Evolutionary conservation across 1,284 basidiomycete genomes (phyloP).

Genomic region (Rhodotorula sp.): DNA sequence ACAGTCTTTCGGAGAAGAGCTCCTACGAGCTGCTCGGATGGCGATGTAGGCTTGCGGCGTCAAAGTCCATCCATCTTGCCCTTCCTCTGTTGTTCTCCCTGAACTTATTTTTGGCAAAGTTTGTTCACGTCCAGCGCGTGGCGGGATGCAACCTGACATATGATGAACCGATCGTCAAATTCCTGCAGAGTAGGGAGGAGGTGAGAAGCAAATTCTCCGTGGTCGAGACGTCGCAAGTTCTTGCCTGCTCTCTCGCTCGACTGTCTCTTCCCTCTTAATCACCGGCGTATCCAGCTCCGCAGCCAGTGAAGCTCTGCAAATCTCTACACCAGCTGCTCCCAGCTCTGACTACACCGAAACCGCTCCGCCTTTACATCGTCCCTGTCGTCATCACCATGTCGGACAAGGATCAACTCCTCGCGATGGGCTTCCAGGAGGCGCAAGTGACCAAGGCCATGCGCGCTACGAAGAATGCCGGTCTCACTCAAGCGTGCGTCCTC

Average conservation of each 20-base stretch:
- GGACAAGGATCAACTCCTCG: conserved; percentile 21
- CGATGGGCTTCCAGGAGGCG: conserved; percentile 30
- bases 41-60: background rate
- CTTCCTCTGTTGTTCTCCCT: background rate
- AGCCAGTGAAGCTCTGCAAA: too few relatives aligned
- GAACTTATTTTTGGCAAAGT: too few relatives aligned
- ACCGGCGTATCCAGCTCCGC: too few relatives aligned
- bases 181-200: too few relatives aligned
- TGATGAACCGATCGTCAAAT: too few relatives aligned
- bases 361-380: background rate
- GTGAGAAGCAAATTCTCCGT: too few relatives aligned
- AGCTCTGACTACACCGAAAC: background rate
- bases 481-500: conserved; percentile 20
- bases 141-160: too few relatives aligned
- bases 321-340: background rate
- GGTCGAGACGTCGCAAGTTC: too few relatives aligned
- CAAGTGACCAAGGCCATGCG: conserved; percentile 21
- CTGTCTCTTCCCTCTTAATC: too few relatives aligned
- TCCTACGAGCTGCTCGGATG: background rate
- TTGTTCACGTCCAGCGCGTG: too few relatives aligned
- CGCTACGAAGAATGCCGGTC: conserved; percentile 18
- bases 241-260: too few relatives aligned
- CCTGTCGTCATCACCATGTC: conserved; percentile 9
- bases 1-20: conserved; percentile 12
- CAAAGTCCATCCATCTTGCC: background rate